These are phyloP conservation scores for Starmerella gropengiesseri DNA, from an alignment of 805 yeast species.

Conservation along the genomic window DNA sequence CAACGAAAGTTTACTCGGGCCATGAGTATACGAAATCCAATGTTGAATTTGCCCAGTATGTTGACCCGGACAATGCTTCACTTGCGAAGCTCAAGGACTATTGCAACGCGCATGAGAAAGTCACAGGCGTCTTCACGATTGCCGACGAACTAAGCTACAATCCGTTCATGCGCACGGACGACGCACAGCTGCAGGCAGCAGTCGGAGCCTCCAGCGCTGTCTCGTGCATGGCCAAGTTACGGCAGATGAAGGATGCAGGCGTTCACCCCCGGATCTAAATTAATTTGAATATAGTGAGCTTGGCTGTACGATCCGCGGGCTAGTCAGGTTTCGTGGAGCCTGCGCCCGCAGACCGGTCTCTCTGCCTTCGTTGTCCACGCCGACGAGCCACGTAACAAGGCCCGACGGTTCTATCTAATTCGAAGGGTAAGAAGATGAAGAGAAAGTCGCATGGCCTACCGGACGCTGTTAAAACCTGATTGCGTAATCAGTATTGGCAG, in stretches of 20 bases:
- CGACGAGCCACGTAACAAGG: constrained; percentile 15
- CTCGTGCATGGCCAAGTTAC: constrained; percentile 59
- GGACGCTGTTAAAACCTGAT: too few species aligned
- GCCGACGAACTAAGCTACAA: constrained; percentile 70
- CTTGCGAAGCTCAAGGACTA: constrained; percentile 45
- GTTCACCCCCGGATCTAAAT: too few species aligned
- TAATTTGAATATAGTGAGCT: too few species aligned
- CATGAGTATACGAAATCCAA: constrained; percentile 89
- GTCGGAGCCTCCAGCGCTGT: constrained; percentile 43
- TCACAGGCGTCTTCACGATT: constrained; percentile 81
- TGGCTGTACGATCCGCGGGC: neutral
- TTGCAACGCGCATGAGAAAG: constrained; percentile 46
- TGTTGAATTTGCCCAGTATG: constrained; percentile 59
- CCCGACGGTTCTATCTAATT: constrained; percentile 19
- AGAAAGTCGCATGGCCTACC: neutral
- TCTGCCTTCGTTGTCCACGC: constrained; percentile 48
- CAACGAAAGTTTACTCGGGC: constrained; percentile 78
- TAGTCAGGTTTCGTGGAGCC: too few species aligned
- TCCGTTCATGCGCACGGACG: constrained; percentile 77
- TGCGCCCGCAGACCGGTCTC: neutral
- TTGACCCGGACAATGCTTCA: constrained; percentile 43
- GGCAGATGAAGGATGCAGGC: constrained; percentile 77
- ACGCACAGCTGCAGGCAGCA: constrained; percentile 48
- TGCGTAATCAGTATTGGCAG: too few species aligned
- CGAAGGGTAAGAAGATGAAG: constrained; percentile 20